Conservation (phyloP, 352 stramenopile species). For the Hyaloperonospora arabidopsidis region DNA sequence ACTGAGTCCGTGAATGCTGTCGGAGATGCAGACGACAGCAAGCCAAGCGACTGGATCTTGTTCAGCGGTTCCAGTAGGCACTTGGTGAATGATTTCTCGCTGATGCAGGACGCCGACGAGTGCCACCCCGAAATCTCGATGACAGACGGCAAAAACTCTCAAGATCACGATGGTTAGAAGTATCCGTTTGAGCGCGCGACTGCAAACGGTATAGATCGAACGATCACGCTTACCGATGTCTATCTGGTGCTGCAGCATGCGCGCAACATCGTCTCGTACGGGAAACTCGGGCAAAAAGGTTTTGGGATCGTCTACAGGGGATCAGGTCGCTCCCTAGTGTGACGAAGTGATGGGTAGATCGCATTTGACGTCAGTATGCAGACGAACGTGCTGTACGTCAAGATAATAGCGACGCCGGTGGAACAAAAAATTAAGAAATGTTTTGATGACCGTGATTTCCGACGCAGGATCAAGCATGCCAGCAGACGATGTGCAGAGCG, state of each 20-base stretch:
- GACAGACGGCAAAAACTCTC: background rate
- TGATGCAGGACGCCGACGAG: background rate
- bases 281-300: background rate
- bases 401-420: background rate
- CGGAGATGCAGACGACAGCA: background rate
- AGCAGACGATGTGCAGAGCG: no score
- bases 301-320: background rate
- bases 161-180: background rate
- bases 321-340: background rate
- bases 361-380: background rate
- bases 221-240: background rate
- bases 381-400: background rate
- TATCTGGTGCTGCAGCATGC: background rate
- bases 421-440: no score
- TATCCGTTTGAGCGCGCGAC: background rate
- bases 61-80: background rate
- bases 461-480: no score
- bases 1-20: background rate
- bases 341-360: background rate
- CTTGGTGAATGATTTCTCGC: background rate
- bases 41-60: no score
- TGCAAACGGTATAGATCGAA: background rate
- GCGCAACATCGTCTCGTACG: slow-evolving; percentile 1
- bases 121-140: background rate
- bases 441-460: no score